Base-by-base conservation (phyloP, 129 eudicot genomes). In the Calendula officinalis region DNA sequence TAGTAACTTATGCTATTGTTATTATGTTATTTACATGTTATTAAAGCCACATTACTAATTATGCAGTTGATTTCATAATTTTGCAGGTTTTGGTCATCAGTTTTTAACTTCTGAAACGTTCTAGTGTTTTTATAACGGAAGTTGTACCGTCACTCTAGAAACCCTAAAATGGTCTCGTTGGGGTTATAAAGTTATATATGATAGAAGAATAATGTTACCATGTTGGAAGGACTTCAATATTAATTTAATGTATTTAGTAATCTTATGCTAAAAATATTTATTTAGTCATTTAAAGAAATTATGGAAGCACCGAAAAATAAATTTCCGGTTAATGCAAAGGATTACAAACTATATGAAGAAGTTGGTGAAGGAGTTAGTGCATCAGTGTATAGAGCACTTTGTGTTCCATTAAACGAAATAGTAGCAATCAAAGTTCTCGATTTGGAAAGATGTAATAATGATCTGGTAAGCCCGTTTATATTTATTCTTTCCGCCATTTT, bases 361-460 rank as follows among this genome's bases (percentile, higher is more conserved):
- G 75, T 91, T 64, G 97, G 97, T 34, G 95, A 91, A 48, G 97
- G 97, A 60, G 95, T 91, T 46, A 91, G 97, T 62, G 94, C 97
- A 14, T 80, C 94, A 27, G 97, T 91, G 30, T 78, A 84, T 30
- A 78, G 95, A 67, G 97, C 97, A 22, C 82, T 82, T 6, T 91
- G 95, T 65, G 34, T 91, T 64, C 97, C 97, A 27, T 81, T 87
- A 33, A 84, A 91, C 52, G 94, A 87, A 80, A 68, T 66, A 22
- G 97, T 91, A 50, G 97, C 97, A 8, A 84, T 91, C 65, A 91
- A 91, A 78, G 90, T 91, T 80, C 97, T 91, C 56, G 97, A 91
- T 81, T 82, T 91, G 60, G 97, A 91, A 67, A 87, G 73, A 73
- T 87, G 94, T 70, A 91, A 83, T 56, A 86, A 80, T 82, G 95